phyloP scores from a whole-genome alignment of 768 basidiomycete genomes.

The Termitomyces heimii region DNA sequence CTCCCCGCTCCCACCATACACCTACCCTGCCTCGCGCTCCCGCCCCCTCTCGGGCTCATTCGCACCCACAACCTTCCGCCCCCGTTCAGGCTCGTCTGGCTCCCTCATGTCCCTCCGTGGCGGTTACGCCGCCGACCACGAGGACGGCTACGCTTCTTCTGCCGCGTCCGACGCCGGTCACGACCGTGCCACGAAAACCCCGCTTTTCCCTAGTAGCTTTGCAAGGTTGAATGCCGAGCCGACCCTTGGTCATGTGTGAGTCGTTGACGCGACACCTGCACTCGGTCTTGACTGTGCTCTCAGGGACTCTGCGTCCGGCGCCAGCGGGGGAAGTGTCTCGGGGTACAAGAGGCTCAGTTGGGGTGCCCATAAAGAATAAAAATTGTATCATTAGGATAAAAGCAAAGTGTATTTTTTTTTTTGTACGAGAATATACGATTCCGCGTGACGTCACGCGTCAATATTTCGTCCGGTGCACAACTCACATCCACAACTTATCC shows the following conservation, averaged over 20 bases:
- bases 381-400: too few species aligned
- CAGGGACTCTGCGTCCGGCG: conserved; percentile 15
- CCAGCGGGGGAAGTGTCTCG: conserved; percentile 12
- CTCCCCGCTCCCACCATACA: conserved; percentile 21
- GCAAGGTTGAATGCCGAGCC: conserved; percentile 45
- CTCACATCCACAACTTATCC: not conserved
- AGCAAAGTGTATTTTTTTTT: not conserved
- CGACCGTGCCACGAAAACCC: conserved; percentile 67
- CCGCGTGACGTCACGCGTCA: too few species aligned
- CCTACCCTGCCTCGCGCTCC: conserved; percentile 11
- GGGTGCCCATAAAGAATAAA: conserved; percentile 1
- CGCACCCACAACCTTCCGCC: conserved; percentile 19
- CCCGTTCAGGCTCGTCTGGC: conserved; percentile 26
- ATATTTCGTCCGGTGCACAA: not conserved
- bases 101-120: conserved; percentile 14
- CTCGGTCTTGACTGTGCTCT: not conserved
- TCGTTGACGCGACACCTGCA: too few species aligned
- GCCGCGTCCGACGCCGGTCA: conserved; percentile 1
- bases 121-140: conserved; percentile 9
- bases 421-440: too few species aligned
- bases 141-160: conserved; percentile 36
- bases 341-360: conserved; percentile 14
- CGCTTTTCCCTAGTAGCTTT: conserved; percentile 81
- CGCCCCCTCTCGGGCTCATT: conserved; percentile 8
- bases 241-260: not conserved